Conservation (phyloP, 2,329 filamentous ascomycete species). For the Microcyclosporella mali region DNA sequence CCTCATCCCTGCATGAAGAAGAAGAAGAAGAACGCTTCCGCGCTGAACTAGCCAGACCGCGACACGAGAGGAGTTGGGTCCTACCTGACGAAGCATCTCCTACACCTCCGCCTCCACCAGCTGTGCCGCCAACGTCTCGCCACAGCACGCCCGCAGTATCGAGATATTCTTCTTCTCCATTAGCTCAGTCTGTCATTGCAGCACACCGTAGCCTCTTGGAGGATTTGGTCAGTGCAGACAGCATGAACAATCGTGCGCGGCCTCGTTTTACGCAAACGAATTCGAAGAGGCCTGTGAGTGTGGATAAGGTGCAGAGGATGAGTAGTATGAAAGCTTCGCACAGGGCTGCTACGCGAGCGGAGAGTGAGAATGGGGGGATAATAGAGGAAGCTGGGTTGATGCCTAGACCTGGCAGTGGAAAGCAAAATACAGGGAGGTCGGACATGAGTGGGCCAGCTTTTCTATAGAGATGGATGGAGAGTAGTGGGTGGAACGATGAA, state of each 20-base stretch:
- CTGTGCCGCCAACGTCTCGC: slow-evolving; percentile 5
- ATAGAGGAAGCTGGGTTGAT: slow-evolving; percentile 2
- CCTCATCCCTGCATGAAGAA: slow-evolving; percentile 10
- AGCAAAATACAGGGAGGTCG: slow-evolving; percentile 1
- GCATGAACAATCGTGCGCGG: slow-evolving; percentile 18
- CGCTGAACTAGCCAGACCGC: slow-evolving; percentile 24
- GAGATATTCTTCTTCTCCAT: background rate
- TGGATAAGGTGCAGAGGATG: slow-evolving; percentile 22
- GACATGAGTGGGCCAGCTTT: slow-evolving; percentile 8
- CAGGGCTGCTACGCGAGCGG: slow-evolving; percentile 14
- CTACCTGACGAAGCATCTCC: slow-evolving; percentile 31
- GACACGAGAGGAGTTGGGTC: slow-evolving; percentile 28
- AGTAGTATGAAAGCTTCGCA: slow-evolving; percentile 27
- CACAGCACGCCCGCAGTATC: slow-evolving; percentile 2
- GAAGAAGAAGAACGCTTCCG: slow-evolving; percentile 17
- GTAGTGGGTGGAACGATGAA: too few species aligned
- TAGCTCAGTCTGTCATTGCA: slow-evolving; percentile 15
- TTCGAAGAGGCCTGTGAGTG: slow-evolving; percentile 20
- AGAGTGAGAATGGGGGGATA: slow-evolving; percentile 17
- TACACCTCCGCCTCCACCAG: slow-evolving; percentile 30
- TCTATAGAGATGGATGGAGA: slow-evolving; percentile 3
- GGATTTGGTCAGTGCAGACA: slow-evolving; percentile 26
- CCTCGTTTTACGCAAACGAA: slow-evolving; percentile 18
- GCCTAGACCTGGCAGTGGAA: background rate
- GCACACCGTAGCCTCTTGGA: slow-evolving; percentile 17